Conservation (phyloP, 2,329 filamentous ascomycete genomes). For the Diaporthe amygdali region DNA sequence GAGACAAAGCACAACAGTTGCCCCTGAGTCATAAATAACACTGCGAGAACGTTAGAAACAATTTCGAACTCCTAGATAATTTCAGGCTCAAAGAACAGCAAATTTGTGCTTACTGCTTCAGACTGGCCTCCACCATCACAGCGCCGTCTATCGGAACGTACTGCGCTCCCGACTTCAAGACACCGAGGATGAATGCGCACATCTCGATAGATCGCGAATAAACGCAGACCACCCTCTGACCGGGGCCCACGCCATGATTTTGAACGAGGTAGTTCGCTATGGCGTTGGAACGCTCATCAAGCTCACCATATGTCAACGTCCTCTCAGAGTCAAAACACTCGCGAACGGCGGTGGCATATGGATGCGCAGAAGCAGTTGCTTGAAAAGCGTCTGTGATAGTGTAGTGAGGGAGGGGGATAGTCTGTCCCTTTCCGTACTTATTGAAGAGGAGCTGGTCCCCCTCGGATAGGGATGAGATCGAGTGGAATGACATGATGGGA, state of each 20-base stretch:
- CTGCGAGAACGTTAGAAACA: not conserved
- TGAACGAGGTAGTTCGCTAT: constrained; percentile 44
- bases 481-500: constrained; percentile 31
- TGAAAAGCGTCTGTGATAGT: constrained; percentile 38
- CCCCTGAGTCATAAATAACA: constrained; percentile 17
- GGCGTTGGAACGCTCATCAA: constrained; percentile 47
- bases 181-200: constrained; percentile 60
- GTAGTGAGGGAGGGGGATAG: constrained; percentile 37
- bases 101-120: constrained; percentile 56
- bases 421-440: constrained; percentile 34
- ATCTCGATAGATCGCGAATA: constrained; percentile 48
- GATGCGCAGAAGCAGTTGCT: constrained; percentile 37
- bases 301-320: constrained; percentile 50
- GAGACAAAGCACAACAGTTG: constrained; percentile 9
- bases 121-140: constrained; percentile 52
- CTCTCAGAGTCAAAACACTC: constrained; percentile 34
- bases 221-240: constrained; percentile 5
- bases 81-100: constrained; percentile 50
- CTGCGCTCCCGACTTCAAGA: constrained; percentile 62
- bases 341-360: constrained; percentile 44
- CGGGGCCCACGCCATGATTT: constrained; percentile 5
- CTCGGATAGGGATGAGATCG: constrained; percentile 31
- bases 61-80: constrained; percentile 28
- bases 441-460: constrained; percentile 33
- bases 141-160: constrained; percentile 65